Conservation (phyloP, 495 filamentous ascomycete species). For the Neurospora sp. region DNA sequence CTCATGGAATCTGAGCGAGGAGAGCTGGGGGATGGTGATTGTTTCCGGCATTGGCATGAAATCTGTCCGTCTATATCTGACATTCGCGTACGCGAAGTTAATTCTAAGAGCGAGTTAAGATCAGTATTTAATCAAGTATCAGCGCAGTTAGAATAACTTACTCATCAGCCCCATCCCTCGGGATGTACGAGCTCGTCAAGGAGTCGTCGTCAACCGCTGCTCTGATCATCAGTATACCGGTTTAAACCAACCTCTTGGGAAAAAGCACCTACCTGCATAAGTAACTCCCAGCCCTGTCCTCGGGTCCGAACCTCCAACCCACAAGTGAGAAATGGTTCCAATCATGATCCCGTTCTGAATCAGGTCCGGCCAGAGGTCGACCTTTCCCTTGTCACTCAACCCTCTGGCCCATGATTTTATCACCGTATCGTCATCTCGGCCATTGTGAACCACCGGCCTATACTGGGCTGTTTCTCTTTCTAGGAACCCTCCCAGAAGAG, state of each 20-base stretch:
- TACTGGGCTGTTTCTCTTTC: constrained; percentile 1
- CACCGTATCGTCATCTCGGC: not conserved
- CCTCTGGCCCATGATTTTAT: constrained; percentile 9
- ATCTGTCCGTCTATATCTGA: not conserved
- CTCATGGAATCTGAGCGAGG: constrained; percentile 21
- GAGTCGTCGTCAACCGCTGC: not conserved
- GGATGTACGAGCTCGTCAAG: constrained; percentile 12
- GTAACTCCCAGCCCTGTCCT: constrained; percentile 15
- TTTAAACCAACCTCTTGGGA: not conserved
- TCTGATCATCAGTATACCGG: not conserved
- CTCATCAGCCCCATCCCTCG: constrained; percentile 16
- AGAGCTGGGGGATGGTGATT: constrained; percentile 5
- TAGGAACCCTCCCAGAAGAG: constrained; percentile 8
- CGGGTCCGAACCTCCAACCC: constrained; percentile 13
- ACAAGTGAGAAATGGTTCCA: constrained; percentile 8
- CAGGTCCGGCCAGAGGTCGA: not conserved
- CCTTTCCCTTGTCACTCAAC: constrained; percentile 10
- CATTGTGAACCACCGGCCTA: not conserved
- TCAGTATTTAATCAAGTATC: not conserved
- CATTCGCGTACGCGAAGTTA: constrained; percentile 3
- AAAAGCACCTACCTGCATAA: constrained; percentile 19
- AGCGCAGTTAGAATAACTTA: constrained; percentile 1
- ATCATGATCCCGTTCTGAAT: not conserved
- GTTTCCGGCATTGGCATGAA: constrained; percentile 1
- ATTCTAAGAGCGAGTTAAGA: constrained; percentile 1